Evolutionary conservation across 2,329 filamentous ascomycete species (phyloP).

Genomic region (Verticillium zaregamsianum): DNA sequence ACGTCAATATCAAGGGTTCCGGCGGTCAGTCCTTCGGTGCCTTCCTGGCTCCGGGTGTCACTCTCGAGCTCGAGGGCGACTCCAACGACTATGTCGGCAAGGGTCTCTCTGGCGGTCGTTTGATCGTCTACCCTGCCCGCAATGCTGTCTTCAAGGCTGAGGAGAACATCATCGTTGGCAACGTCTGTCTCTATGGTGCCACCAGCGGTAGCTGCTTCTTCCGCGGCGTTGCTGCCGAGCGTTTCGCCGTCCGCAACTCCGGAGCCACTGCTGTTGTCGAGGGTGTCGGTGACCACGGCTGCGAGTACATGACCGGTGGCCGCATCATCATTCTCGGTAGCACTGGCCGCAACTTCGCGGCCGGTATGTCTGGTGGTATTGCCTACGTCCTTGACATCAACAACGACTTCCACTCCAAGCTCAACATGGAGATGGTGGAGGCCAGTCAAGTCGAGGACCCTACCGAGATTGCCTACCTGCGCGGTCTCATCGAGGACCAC

Average conservation of each 20-base stretch:
- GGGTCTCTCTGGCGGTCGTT: conserved; percentile 84
- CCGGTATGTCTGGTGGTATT: conserved; percentile 98
- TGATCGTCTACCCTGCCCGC: conserved; percentile 91
- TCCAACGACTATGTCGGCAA: conserved; percentile 97
- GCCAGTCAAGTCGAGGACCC: conserved; percentile 79
- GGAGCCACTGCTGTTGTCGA: conserved; percentile 95
- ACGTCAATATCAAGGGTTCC: conserved; percentile 94
- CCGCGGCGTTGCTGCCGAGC: conserved; percentile 92
- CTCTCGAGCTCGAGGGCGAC: conserved; percentile 91
- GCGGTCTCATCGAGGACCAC: conserved; percentile 90
- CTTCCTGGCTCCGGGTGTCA: conserved; percentile 88
- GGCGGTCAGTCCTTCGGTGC: conserved; percentile 96
- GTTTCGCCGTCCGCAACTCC: conserved; percentile 94
- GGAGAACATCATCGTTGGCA: conserved; percentile 91
- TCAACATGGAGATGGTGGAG: conserved; percentile 98
- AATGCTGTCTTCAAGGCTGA: conserved; percentile 91
- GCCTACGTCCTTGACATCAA: conserved; percentile 90
- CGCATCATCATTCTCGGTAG: conserved; percentile 81
- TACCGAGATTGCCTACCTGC: conserved; percentile 82
- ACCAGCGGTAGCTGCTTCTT: conserved; percentile 92
- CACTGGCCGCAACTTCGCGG: conserved; percentile 94
- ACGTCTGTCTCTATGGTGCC: conserved; percentile 92
- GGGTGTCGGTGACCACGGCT: conserved; percentile 92
- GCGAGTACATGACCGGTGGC: conserved; percentile 98
- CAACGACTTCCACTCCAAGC: conserved; percentile 84